phyloP scores from a whole-genome alignment of 2,329 filamentous ascomycete genomes.

The Fusarium pilosicola region DNA sequence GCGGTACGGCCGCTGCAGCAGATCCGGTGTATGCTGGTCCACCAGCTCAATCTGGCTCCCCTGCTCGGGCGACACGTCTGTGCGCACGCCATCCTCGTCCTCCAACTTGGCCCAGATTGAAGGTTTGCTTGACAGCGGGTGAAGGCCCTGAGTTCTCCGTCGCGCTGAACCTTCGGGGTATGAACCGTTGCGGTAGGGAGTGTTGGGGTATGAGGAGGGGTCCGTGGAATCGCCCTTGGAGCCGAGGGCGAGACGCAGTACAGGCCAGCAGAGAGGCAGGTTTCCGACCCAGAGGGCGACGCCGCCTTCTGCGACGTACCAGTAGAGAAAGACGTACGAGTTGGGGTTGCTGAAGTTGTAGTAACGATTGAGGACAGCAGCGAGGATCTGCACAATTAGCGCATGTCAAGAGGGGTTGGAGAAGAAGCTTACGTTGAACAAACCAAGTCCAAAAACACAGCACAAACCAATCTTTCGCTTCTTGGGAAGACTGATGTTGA shows the following conservation, averaged over 20 bases:
- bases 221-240: conserved; percentile 34
- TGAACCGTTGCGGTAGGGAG: conserved; percentile 21
- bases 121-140: conserved; percentile 31
- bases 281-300: conserved; percentile 70
- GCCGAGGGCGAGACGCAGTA: conserved; percentile 58
- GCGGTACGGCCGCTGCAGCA: conserved; percentile 23
- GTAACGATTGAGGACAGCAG: conserved; percentile 69
- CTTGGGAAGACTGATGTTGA: conserved; percentile 51
- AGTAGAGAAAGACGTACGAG: conserved; percentile 65
- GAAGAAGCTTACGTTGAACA: conserved; percentile 52
- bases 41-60: conserved; percentile 48
- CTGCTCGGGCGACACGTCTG: conserved; percentile 20
- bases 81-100: conserved; percentile 37
- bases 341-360: conserved; percentile 68
- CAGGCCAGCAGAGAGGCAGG: conserved; percentile 67
- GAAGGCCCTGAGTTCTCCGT: conserved; percentile 22
- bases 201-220: conserved; percentile 40
- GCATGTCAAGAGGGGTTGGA: neutral
- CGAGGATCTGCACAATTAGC: conserved; percentile 58
- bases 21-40: conserved; percentile 20
- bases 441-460: conserved; percentile 65
- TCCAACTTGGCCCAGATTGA: conserved; percentile 47
- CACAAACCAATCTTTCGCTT: conserved; percentile 63
- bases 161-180: conserved; percentile 36
- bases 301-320: conserved; percentile 69